phyloP scores from a whole-genome alignment of 768 basidiomycete species.

The Sarcomyxa edulis region DNA sequence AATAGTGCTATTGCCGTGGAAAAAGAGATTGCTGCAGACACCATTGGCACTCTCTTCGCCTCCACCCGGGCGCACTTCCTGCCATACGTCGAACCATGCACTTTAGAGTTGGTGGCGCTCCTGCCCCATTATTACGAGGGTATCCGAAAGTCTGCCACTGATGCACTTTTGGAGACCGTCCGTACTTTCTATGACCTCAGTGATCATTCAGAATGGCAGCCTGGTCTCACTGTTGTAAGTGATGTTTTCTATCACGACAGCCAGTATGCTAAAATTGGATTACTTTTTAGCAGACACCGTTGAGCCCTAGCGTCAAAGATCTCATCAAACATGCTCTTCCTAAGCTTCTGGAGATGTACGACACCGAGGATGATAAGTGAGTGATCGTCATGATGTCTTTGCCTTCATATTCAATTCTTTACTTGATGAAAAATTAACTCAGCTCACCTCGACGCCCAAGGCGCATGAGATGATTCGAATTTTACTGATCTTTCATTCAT shows the following conservation, averaged over 20 bases:
- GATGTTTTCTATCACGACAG: neutral
- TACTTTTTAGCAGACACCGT: conserved; percentile 31
- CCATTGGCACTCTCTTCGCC: conserved; percentile 86
- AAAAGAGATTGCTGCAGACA: conserved; percentile 98
- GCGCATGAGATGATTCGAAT: conserved; percentile 51
- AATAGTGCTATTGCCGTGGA: conserved; percentile 97
- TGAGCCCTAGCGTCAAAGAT: conserved; percentile 69
- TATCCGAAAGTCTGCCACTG: conserved; percentile 88
- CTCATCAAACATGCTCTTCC: conserved; percentile 72
- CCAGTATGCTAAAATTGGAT: no score
- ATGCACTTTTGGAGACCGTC: conserved; percentile 83
- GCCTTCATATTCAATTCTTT: conserved; percentile 6
- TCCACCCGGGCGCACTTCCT: conserved; percentile 82
- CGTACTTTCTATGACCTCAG: conserved; percentile 89
- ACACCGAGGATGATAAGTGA: conserved; percentile 95
- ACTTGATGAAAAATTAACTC: conserved; percentile 57
- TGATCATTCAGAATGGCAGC: conserved; percentile 75
- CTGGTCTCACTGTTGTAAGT: conserved; percentile 65
- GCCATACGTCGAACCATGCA: conserved; percentile 81
- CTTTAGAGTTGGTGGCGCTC: conserved; percentile 72
- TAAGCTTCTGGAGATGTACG: conserved; percentile 82
- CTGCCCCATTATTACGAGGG: conserved; percentile 96
- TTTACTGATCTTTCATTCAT: conserved; percentile 27
- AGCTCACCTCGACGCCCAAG: conserved; percentile 73
- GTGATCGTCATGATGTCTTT: conserved; percentile 26